Conservation (phyloP, 2,329 filamentous ascomycete species). For the Curvularia spicifera region DNA sequence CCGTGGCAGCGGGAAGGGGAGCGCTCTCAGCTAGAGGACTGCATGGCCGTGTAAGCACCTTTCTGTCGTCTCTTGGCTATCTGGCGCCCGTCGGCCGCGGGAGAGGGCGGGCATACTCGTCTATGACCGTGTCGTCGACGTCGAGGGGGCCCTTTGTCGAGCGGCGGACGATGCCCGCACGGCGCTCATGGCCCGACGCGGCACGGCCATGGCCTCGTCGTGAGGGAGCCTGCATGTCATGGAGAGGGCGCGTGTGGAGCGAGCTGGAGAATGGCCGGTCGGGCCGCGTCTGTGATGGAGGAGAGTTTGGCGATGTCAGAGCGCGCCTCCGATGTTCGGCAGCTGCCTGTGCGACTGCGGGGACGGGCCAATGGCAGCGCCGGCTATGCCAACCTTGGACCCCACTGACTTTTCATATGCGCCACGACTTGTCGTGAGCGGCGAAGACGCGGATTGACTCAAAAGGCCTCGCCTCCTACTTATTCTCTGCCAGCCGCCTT, state of each 20-base stretch:
- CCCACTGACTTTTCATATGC: constrained; percentile 22
- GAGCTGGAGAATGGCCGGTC: too few species aligned
- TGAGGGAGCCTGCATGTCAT: constrained; percentile 20
- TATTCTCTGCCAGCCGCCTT: constrained; percentile 6
- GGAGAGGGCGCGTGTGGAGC: neutral
- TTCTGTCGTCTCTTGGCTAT: neutral
- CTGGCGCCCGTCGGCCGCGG: neutral
- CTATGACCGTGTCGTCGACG: constrained; percentile 64
- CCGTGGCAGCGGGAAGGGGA: neutral
- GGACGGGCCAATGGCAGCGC: constrained; percentile 20
- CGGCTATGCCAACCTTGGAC: constrained; percentile 9
- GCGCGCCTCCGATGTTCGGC: constrained; percentile 20
- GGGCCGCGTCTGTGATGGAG: too few species aligned
- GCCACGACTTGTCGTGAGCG: constrained; percentile 17
- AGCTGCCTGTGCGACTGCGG: constrained; percentile 10
- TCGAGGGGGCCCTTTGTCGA: constrained; percentile 79
- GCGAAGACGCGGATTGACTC: constrained; percentile 27
- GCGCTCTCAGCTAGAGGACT: constrained; percentile 32
- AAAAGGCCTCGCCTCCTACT: constrained; percentile 10
- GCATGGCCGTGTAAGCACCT: constrained; percentile 18
- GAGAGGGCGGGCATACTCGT: constrained; percentile 60
- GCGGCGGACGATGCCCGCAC: constrained; percentile 60
- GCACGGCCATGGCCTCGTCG: constrained; percentile 37
- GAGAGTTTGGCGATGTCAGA: neutral
- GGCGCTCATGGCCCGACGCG: constrained; percentile 42